Percentiles rank a stretch among this genome's conserved stretches.
phyloP scores from a whole-genome alignment of 2,329 filamentous ascomycete species.

The Pseudocercospora fijiensis region DNA sequence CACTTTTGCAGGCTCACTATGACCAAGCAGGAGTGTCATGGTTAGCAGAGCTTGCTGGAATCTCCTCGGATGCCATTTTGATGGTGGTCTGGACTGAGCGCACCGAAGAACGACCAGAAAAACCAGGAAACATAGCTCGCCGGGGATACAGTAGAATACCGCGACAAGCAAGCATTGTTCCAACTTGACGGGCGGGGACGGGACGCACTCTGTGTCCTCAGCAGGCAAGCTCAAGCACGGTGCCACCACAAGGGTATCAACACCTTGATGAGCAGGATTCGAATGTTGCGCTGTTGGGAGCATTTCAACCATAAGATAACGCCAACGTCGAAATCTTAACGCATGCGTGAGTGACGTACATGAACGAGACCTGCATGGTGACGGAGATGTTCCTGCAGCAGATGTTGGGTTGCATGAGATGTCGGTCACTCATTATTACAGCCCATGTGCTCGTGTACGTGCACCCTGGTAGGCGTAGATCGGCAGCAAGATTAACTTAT shows the following conservation, averaged over 20 bases:
- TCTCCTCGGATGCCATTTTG: not conserved
- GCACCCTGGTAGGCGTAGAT: conserved; percentile 1
- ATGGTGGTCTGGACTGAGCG: not conserved
- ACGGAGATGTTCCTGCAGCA: conserved; percentile 4
- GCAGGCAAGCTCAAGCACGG: not conserved
- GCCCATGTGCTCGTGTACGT: not conserved
- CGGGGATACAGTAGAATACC: conserved; percentile 4
- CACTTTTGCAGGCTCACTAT: not conserved
- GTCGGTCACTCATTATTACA: not conserved
- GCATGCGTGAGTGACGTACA: not conserved
- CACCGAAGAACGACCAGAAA: conserved; percentile 6
- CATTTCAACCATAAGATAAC: not conserved
- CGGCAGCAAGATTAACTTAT: not conserved
- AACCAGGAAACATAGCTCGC: conserved; percentile 1
- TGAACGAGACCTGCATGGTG: conserved; percentile 5
- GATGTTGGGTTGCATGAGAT: not conserved
- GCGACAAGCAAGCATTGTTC: conserved; percentile 3
- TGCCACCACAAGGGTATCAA: not conserved
- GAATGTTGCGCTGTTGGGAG: not conserved
- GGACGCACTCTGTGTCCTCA: not conserved
- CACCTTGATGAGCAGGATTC: not conserved
- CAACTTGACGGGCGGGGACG: not conserved
- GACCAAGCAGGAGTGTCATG: not conserved
- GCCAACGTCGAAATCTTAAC: not conserved
- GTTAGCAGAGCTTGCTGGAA: not conserved